Evolutionary conservation across 768 basidiomycete genomes (phyloP), one percentile per base, ranked within the genome.

Genomic region (Polyporus arcularius): DNA sequence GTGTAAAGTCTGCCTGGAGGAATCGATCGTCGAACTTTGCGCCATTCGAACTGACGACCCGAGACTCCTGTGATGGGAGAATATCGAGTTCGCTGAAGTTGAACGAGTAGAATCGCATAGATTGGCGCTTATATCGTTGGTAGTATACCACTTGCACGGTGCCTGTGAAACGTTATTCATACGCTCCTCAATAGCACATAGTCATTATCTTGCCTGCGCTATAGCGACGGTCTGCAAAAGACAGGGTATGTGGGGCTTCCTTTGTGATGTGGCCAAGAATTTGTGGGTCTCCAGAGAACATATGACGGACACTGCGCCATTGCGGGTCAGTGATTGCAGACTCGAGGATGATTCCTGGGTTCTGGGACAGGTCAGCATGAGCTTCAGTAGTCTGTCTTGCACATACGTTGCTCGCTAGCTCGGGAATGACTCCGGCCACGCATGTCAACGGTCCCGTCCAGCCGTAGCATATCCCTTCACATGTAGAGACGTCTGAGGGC

Each of bases 61-160:
- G 5, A 26, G 53, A 26, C 16, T 56, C 39, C 47, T 45, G 70
- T 12, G 26, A 72, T 35, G 66, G 73, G 63, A 41, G 73, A 3
- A 67, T 65, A 42, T 67, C 64, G 6, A 67, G 58, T 43, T 65
- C 67, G 70, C 12, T 67, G 4, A 74, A 70, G 51, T 80, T 75
- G 21, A 89, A 70, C 0, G 84, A 73, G 65, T 92, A 87, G 63
- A 88, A 90, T n/a, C 88, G 81, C 60, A 90, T 74, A 4, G 85
- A 82, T 6, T 74, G 71, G 16, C 76, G 72, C n/a, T 78, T 69
- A 41, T 88, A 87, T 12, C 83, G 80, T 47, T 73, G 70, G 68
- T 88, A 90, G 66, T 71, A 7, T 9, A 63, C 49, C 28, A 55
- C 1, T 10, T 56, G 53, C 3, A 41, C 5, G 14, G 11, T 32